Conservation (phyloP, 2,329 filamentous ascomycete species). For the Graphium sp. region DNA sequence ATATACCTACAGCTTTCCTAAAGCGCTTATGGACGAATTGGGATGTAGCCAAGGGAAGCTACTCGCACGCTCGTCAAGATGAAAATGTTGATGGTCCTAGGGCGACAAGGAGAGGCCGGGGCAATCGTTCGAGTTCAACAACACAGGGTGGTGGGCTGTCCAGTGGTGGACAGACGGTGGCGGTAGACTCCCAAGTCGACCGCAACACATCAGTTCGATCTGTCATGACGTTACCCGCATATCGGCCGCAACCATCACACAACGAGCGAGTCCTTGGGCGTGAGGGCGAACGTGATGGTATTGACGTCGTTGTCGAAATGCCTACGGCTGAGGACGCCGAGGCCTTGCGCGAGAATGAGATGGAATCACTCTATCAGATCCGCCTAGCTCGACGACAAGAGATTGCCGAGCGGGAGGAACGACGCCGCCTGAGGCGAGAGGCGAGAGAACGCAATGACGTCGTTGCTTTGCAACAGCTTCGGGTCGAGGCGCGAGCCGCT, state of each 20-base stretch:
- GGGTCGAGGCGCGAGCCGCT: slow-evolving; percentile 33
- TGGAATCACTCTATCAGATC: slow-evolving; percentile 87
- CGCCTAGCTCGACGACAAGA: slow-evolving; percentile 61
- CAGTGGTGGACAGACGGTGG: no score
- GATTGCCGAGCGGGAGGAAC: slow-evolving; percentile 59
- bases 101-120: background rate
- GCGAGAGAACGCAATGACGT: slow-evolving; percentile 56
- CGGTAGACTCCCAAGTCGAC: slow-evolving; percentile 21
- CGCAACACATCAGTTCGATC: slow-evolving; percentile 77
- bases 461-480: slow-evolving; percentile 50
- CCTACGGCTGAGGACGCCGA: slow-evolving; percentile 71
- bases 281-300: slow-evolving; percentile 80
- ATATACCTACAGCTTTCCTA: slow-evolving; percentile 28
- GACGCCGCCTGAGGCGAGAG: slow-evolving; percentile 51
- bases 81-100: slow-evolving; percentile 9
- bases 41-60: slow-evolving; percentile 12
- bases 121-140: background rate
- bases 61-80: slow-evolving; percentile 14
- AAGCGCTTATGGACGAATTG: slow-evolving; percentile 34
- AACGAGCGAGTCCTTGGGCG: slow-evolving; percentile 72
- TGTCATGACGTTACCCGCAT: slow-evolving; percentile 86
- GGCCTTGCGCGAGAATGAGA: slow-evolving; percentile 65
- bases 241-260: slow-evolving; percentile 54
- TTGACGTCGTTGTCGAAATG: slow-evolving; percentile 78
- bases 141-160: no score